Evolutionary conservation across 78 protist species (phyloP), one percentile per base, ranked within the genome.

Genomic region (Emiliania huxleyi): DNA sequence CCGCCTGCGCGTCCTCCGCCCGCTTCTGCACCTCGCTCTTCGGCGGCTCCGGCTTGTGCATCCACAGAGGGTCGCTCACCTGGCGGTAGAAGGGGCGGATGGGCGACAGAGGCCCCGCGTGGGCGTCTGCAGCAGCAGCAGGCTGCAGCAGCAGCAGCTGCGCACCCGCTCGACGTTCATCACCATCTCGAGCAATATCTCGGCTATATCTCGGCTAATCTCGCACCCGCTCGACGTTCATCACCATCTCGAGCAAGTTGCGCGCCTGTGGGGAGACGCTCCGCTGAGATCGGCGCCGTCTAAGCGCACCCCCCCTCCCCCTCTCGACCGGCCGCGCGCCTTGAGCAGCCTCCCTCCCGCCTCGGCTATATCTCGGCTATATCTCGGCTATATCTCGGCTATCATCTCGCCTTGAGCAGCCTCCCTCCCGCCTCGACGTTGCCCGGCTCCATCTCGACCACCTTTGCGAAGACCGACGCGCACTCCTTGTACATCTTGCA

Each of bases 401-500:
- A n/a, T n/a, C n/a, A n/a, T n/a, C n/a, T n/a, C n/a, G n/a, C 85
- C 85, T 77, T 37, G 85, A 77, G 1, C 85, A 77, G 46, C 44
- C 85, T 45, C 15, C 85, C 85, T 19, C 46, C 3, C 48, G 85
- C 85, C 85, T 77, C 85, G n/a, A 40, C 85, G 46, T 77, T 77
- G 46, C 46, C 46, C 1, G 85, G 85, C 46, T 77, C 85, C 85
- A 77, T 37, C 46, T 77, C 85, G 33, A 37, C 44, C n/a, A 77
- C 85, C 85, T 77, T 77, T 18, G 85, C 46, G 46, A 77, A 77
- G 35, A 77, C 46, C 33, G 85, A 18, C 18, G 85, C 85, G 48
- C 48, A 18, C n/a, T 77, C 85, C 85, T 77, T 77, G 35, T 26
- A 77, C 85, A 23, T 40, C 23, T 77, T 77, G 48, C 48, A 40